Percentiles rank a stretch among this genome's conserved stretches.
phyloP scores from a whole-genome alignment of 352 stramenopile species.

The Phytopythium mirpurense region DNA sequence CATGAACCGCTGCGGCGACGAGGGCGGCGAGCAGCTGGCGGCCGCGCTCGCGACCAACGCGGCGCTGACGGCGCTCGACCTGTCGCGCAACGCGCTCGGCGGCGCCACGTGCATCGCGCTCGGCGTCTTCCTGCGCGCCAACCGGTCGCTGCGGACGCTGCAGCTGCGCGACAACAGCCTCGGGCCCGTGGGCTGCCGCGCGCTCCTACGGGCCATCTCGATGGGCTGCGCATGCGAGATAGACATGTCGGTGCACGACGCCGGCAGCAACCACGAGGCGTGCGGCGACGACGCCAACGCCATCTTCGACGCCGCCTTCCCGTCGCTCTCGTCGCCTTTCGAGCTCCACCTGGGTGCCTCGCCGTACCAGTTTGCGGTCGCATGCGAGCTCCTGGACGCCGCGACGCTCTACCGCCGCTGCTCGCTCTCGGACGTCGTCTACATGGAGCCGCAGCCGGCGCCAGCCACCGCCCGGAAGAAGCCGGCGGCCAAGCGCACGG shows the following conservation, averaged over 20 bases:
- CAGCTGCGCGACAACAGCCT: slow-evolving; percentile 58
- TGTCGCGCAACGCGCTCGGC: slow-evolving; percentile 56
- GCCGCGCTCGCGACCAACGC: slow-evolving; percentile 43
- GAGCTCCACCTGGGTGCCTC: slow-evolving; percentile 42
- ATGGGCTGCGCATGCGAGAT: slow-evolving; percentile 51
- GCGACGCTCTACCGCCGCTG: slow-evolving; percentile 33
- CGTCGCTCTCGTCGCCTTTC: slow-evolving; percentile 54
- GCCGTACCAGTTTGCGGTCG: slow-evolving; percentile 59
- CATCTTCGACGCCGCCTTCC: slow-evolving; percentile 54
- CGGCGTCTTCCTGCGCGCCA: slow-evolving; percentile 47
- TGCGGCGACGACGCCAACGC: too few species aligned
- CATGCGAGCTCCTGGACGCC: slow-evolving; percentile 45
- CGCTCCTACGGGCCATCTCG: slow-evolving; percentile 42
- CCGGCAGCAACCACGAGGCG: slow-evolving; percentile 20
- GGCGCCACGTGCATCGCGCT: slow-evolving; percentile 50
- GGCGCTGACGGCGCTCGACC: slow-evolving; percentile 39
- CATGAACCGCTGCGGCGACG: slow-evolving; percentile 70
- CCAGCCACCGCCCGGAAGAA: slow-evolving; percentile 6
- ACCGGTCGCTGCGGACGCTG: slow-evolving; percentile 31
- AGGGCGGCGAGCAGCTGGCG: slow-evolving; percentile 53
- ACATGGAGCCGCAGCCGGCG: slow-evolving; percentile 8
- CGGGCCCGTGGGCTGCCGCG: slow-evolving; percentile 43
- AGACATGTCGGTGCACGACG: slow-evolving; percentile 46
- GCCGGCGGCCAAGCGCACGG: slow-evolving; percentile 17
- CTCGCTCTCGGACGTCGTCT: slow-evolving; percentile 38